Base-by-base conservation (phyloP, 2,329 filamentous ascomycete genomes). In the Monosporascus sp. region DNA sequence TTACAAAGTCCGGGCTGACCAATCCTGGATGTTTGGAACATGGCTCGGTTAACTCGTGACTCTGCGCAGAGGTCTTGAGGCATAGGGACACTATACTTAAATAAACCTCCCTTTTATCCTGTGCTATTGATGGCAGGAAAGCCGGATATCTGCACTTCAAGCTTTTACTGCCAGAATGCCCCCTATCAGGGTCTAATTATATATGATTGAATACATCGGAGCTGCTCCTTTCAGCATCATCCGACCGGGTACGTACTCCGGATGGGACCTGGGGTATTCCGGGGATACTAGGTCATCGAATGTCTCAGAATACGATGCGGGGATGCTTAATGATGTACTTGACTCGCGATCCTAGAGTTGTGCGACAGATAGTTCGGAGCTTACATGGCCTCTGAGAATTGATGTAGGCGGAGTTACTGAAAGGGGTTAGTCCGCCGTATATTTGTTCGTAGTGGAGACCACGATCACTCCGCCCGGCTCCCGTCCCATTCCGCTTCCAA, bases 11-110 rank as follows among this genome's bases (percentile, higher is more conserved):
- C 50, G 15, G 27, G 47, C 7, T 35, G 20, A 18, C 44, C 17
- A 3, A 41, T 39, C 27, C 24, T 58, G 2, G 56, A 54, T 22
- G 59, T 36, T 24, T 36, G 51, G 22, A 51, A 45, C 36, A 48
- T 50, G 17, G 38, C 4, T 20, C 2, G 43, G 31, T 14, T 14
- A 5, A 14, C 31, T 35, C 11, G 31, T 14, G 31, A 14, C 31
- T 35, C 31, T 5, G 5, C 11, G 31, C 5, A 35, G 31, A 35
- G 9, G 11, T 14, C 11, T 35, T 35, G 31, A 5, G 31, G 31
- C 4, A 14, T 14, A 14, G 9, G 9, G 31, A 5, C 31, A 35
- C 31, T 35, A 5, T 35, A 11, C 9, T 5, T 35, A 35, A 25
- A 14, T 3, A 5, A 2, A 14, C 5, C 3, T 14, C 5, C 31